Evolutionary conservation across 2,329 filamentous ascomycete species (phyloP), one percentile per base, ranked within the genome.

Genomic region (Diaporthe helianthi): DNA sequence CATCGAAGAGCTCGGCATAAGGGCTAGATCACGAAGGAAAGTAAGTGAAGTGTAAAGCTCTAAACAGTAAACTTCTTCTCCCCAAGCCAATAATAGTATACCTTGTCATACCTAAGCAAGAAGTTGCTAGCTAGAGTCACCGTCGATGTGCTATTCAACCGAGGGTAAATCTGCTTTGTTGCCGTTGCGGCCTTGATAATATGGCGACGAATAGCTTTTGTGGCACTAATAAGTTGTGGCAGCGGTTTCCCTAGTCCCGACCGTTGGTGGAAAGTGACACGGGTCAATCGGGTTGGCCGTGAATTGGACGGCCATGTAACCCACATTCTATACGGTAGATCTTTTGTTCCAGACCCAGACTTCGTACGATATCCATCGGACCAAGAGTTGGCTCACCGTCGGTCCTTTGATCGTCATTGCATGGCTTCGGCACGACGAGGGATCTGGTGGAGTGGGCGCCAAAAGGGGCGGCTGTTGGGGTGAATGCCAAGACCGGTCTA

Each of bases 1-100:
- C 63, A 24, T 70, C 71, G 10, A 69, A 71, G 47, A 51, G 36
- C 24, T 46, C 46, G 33, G 60, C 51, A 9, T 54, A n/a, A 58
- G n/a, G n/a, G n/a, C n/a, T n/a, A n/a, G n/a, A n/a, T n/a, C n/a
- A 15, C 33, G 15, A 38, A 26, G 26, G n/a, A n/a, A n/a, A n/a
- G n/a, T n/a, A n/a, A n/a, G n/a, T n/a, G n/a, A n/a, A n/a, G n/a
- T n/a, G n/a, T n/a, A n/a, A n/a, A n/a, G n/a, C n/a, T n/a, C n/a
- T n/a, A n/a, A n/a, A n/a, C n/a, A n/a, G n/a, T n/a, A n/a, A n/a
- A n/a, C n/a, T n/a, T n/a, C n/a, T n/a, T n/a, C n/a, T n/a, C n/a
- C n/a, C n/a, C n/a, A n/a, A n/a, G n/a, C n/a, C n/a, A n/a, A n/a
- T n/a, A n/a, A n/a, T n/a, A n/a, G n/a, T n/a, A n/a, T n/a, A n/a